Evolutionary conservation across 345 rosid species (phyloP).

Genomic region (Pistacia integerrima): DNA sequence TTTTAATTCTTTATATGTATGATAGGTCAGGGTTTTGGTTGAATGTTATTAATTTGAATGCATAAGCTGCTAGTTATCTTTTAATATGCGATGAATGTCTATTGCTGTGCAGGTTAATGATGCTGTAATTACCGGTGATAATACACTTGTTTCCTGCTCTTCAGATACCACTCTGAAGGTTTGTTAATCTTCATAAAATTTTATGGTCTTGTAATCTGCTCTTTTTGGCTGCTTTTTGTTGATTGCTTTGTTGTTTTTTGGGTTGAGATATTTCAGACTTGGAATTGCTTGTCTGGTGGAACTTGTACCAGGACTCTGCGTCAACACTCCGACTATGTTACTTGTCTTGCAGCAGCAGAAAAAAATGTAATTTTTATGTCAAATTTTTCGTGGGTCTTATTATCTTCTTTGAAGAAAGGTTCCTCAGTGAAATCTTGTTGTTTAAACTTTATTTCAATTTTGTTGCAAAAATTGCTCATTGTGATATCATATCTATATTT

Average conservation of each 20-base stretch:
- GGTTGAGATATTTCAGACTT: constrained; percentile 50
- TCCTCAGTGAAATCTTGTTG: constrained; percentile 24
- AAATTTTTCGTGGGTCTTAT: constrained; percentile 32
- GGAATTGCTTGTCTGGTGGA: constrained; percentile 91
- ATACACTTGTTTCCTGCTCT: constrained; percentile 89
- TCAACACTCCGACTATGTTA: constrained; percentile 97
- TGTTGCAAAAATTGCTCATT: constrained; percentile 2
- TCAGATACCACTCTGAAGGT: constrained; percentile 98
- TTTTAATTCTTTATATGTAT: constrained; percentile 11
- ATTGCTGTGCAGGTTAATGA: constrained; percentile 81
- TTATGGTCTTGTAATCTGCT: constrained; percentile 3
- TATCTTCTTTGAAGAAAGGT: constrained; percentile 30
- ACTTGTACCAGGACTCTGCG: constrained; percentile 79
- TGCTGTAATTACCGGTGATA: constrained; percentile 74
- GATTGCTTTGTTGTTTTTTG: constrained; percentile 18
- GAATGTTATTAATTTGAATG: constrained; percentile 1
- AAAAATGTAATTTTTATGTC: constrained; percentile 77
- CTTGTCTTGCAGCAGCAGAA: constrained; percentile 84
- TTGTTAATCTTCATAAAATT: constrained; percentile 18
- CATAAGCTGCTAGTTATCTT: neutral
- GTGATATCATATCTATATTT: constrained; percentile 12
- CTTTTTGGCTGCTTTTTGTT: constrained; percentile 15
- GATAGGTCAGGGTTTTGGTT: neutral
- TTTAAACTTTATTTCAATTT: constrained; percentile 18
- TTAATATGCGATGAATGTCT: constrained; percentile 6